Evolutionary conservation across 257 asterid genomes (phyloP), one percentile per base, ranked within the genome.

Genomic region (Nicotiana undulata): DNA sequence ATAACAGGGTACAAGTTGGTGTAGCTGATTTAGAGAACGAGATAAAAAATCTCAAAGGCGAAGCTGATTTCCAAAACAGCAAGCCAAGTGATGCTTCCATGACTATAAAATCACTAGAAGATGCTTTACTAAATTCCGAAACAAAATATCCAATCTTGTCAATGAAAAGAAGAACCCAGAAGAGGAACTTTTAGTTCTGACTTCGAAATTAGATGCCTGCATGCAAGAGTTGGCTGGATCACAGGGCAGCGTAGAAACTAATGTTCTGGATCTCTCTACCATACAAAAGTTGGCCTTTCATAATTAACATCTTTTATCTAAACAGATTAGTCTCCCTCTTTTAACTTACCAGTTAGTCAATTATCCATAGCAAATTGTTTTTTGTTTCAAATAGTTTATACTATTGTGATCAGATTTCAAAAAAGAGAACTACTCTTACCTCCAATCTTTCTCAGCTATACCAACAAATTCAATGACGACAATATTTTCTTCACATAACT

Each of bases 161-260:
- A 85, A 83, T 78, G 93, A 86, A 82, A 96, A 94, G 89, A 80
- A 85, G 80, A 82, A 74, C 81, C 90, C 93, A 44, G 94, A 90
- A 76, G 80, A 89, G 85, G 95, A 91, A 86, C 87, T 87, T 70
- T 68, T 85, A n/a, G 81, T 77, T 59, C 97, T 95, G 80, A 87
- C 85, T 66, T 82, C 91, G 53, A 88, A 88, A 89, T 86, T 95
- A 86, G 86, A 88, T 79, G 87, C 88, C 83, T 91, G 92, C 90
- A 88, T 86, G 89, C 90, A 89, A 84, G 97, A 93, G 87, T 86
- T 93, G 86, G 89, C 89, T 79, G 93, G 90, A 53, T 84, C 86
- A 46, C 94, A 80, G 84, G 91, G 93, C 84, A 88, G 86, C 83
- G 49, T 85, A 65, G 90, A 81, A 76, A 90, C 79, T 85, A 86